Percentiles rank a stretch among this genome's conserved stretches.
phyloP scores from a whole-genome alignment of 2,329 filamentous ascomycete species.

The Pseudogymnoascus sp. region DNA sequence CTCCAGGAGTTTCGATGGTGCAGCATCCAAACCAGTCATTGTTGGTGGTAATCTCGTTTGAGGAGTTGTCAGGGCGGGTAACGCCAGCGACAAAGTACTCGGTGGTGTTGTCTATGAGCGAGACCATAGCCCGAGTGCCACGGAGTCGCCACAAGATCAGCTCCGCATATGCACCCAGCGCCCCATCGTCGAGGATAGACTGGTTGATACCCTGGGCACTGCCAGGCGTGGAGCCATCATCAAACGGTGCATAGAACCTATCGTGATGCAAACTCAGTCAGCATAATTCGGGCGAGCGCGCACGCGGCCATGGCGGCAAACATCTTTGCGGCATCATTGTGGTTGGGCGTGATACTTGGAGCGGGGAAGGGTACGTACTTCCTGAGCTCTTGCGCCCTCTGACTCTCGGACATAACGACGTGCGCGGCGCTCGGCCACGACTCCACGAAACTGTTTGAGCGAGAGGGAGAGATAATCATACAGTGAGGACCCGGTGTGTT shows the following conservation, averaged over 20 bases:
- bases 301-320: not conserved
- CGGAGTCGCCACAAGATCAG: conserved; percentile 17
- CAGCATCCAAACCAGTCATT: conserved; percentile 23
- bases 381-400: conserved; percentile 23
- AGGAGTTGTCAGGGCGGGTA: conserved; percentile 7
- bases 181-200: conserved; percentile 22
- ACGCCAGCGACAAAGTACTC: conserved; percentile 24
- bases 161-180: conserved; percentile 10
- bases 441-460: conserved; percentile 4
- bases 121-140: conserved; percentile 23
- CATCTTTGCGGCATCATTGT: conserved; percentile 3
- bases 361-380: conserved; percentile 18
- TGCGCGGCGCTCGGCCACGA: not conserved
- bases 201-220: conserved; percentile 18
- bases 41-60: conserved; percentile 11
- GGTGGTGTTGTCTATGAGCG: conserved; percentile 22
- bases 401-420: conserved; percentile 14
- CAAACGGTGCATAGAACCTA: conserved; percentile 23
- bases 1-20: conserved; percentile 20
- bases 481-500: not conserved
- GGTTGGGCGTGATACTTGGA: not conserved
- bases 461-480: conserved; percentile 6
- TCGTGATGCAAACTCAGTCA: not conserved
- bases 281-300: not conserved
- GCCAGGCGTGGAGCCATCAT: conserved; percentile 6